A percentile compares a stretch with the other conserved stretches of the same genome.
These are phyloP conservation scores for Trichosporon coremiiforme DNA, from an alignment of 1,284 basidiomycete species.

Conservation along the genomic window DNA sequence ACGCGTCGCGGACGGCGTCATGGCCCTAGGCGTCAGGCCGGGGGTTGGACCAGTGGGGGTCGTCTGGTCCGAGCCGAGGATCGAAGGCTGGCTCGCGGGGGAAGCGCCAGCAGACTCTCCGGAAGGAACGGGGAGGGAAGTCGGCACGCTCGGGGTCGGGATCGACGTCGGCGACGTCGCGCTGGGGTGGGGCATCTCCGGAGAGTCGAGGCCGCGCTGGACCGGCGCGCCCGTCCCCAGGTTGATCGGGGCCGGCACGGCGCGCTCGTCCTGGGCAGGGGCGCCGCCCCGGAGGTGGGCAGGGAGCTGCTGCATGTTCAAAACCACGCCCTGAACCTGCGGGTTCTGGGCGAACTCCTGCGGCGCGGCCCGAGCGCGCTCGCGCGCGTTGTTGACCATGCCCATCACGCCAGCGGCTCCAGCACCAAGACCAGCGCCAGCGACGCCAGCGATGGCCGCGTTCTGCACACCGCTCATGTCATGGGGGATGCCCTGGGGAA, in stretches of 20 bases:
- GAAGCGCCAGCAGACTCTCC: background rate
- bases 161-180: constrained; percentile 17
- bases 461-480: background rate
- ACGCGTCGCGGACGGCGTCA: background rate
- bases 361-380: background rate
- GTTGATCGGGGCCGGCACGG: background rate
- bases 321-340: background rate
- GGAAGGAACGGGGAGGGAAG: background rate
- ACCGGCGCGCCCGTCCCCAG: background rate
- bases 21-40: background rate
- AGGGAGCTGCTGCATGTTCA: background rate
- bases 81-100: background rate
- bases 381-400: background rate
- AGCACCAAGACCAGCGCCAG: constrained; percentile 8
- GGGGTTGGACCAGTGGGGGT: constrained; percentile 2
- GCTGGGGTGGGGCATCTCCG: constrained; percentile 15
- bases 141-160: constrained; percentile 4
- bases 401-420: constrained; percentile 15
- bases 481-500: background rate
- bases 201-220: constrained; percentile 16
- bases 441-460: constrained; percentile 2
- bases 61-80: constrained; percentile 13
- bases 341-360: background rate
- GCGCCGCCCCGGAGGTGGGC: background rate
- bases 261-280: no score